Evolutionary conservation across 1,284 basidiomycete genomes (phyloP), one percentile per base, ranked within the genome.

Genomic region (Ceratobasidium theobromae): DNA sequence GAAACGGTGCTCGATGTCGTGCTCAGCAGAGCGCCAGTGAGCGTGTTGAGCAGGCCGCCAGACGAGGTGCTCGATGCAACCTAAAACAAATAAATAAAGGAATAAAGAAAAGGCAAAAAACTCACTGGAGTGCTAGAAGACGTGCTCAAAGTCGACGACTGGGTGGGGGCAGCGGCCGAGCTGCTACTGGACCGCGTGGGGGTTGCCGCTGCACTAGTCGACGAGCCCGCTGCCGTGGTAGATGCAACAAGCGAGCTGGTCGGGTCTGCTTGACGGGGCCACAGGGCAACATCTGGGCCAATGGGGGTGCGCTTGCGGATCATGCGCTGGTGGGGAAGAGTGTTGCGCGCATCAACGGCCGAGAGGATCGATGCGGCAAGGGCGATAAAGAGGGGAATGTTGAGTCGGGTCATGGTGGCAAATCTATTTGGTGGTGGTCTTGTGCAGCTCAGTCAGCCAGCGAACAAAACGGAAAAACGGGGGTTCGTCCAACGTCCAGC

Each of bases 271-370:
- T n/a, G n/a, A n/a, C n/a, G n/a, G n/a, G n/a, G n/a, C n/a, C n/a
- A n/a, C n/a, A n/a, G n/a, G n/a, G n/a, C 49, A 16, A 46, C 6
- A 43, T 16, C 35, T 16, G 48, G 21, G 8, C 18, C 48, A 21
- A 16, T 8, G 9, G 60, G 60, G 12, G n/a, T 25, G 35, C 60
- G 60, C 25, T 52, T 51, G 25, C 60, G 60, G 35, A 64, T 64
- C 60, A 64, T 64, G 5, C 60, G 60, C 35, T 64, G 60, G 60
- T 64, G 60, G 8, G 60, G 60, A 49, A 64, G 60, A 1, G 46
- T 28, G 27, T 64, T 35, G 40, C 60, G 60, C 12, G 9, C 43
- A 45, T 45, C 18, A n/a, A n/a, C 27, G 1, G 60, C 35, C 2
- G 60, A 49, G 23, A 64, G 28, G 8, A 64, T 11, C 9, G 60